Evolutionary conservation across 176 grass and related monocot genomes (phyloP), one percentile per base, ranked within the genome.

Genomic region (Lolium multiflorum): DNA sequence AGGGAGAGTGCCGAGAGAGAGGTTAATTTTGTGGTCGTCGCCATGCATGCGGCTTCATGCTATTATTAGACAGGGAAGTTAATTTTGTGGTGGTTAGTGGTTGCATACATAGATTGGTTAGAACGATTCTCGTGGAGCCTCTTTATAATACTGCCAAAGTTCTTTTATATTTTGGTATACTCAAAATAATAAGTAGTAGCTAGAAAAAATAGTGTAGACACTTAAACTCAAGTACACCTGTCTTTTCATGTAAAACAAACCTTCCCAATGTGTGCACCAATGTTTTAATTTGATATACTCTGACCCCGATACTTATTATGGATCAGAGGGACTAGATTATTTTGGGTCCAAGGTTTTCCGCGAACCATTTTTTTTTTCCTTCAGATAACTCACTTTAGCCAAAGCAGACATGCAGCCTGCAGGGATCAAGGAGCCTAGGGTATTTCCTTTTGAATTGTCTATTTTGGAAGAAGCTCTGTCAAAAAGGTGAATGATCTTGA

Each of bases 91-190:
- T 52, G 3, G 72, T 75, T 75, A 75, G 24, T 75, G 24, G 24
- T 75, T 75, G 21, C 71, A 50, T 72, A 47, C 41, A 24, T 75
- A 16, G 22, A 74, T 50, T 9, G 47, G 71, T 9, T 25, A 74
- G 71, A 74, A 17, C 71, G 71, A 16, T 74, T 51, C 71, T 28
- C 28, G 46, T 28, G 71, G 71, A 51, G 71, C 71, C n/a, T n/a
- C n/a, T 74, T 74, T 74, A 74, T 28, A 49, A 18, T 63, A 47
- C 24, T 25, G 15, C 66, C 72, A 16, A 11, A 4, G 46, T 9
- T 38, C 0, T 52, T 52, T 49, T 52, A 48, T 50, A 15, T 49
- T 50, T 47, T 73, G 43, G n/a, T n/a, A n/a, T n/a, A n/a, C n/a
- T n/a, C n/a, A n/a, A n/a, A n/a, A n/a, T n/a, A n/a, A n/a, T n/a